These are phyloP conservation scores for Paraconiothyrium sp. DNA, from an alignment of 2,329 filamentous ascomycete genomes.

Conservation along the genomic window DNA sequence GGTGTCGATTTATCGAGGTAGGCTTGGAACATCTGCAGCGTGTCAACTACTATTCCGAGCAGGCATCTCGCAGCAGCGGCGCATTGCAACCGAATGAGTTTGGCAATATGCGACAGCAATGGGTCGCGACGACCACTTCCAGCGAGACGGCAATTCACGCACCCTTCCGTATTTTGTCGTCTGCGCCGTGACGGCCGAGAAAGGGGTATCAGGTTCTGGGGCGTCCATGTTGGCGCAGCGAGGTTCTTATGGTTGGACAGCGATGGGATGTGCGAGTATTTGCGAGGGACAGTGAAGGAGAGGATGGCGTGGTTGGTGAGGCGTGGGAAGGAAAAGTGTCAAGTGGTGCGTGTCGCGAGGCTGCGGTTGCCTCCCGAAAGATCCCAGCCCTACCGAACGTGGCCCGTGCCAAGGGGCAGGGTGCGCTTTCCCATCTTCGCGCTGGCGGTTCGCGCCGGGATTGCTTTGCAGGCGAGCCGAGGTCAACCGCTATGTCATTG, in stretches of 20 bases:
- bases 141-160: slow-evolving; percentile 48
- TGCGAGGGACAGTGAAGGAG: slow-evolving; percentile 12
- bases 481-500: slow-evolving; percentile 30
- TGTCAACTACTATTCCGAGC: slow-evolving; percentile 24
- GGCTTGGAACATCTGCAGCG: slow-evolving; percentile 83
- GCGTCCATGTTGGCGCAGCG: slow-evolving; percentile 73
- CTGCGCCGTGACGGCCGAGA: slow-evolving; percentile 87
- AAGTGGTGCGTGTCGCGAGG: slow-evolving; percentile 36
- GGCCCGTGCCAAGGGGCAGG: slow-evolving; percentile 19
- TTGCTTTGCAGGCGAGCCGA: slow-evolving; percentile 34
- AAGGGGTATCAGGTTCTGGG: slow-evolving; percentile 89
- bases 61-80: slow-evolving; percentile 8
- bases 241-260: neutral
- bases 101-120: slow-evolving; percentile 12
- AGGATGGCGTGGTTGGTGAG: slow-evolving; percentile 34
- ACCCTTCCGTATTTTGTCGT: slow-evolving; percentile 79
- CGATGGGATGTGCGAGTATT: slow-evolving; percentile 7
- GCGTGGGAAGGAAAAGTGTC: slow-evolving; percentile 33
- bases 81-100: neutral
- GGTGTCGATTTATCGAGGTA: slow-evolving; percentile 94
- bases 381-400: slow-evolving; percentile 18
- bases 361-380: slow-evolving; percentile 24
- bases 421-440: slow-evolving; percentile 12
- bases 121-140: neutral
- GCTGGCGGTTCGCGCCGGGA: slow-evolving; percentile 19